Evolutionary conservation across 163 green algal species (phyloP), one percentile per base, ranked within the genome.

Genomic region (Prototheca cutis): DNA sequence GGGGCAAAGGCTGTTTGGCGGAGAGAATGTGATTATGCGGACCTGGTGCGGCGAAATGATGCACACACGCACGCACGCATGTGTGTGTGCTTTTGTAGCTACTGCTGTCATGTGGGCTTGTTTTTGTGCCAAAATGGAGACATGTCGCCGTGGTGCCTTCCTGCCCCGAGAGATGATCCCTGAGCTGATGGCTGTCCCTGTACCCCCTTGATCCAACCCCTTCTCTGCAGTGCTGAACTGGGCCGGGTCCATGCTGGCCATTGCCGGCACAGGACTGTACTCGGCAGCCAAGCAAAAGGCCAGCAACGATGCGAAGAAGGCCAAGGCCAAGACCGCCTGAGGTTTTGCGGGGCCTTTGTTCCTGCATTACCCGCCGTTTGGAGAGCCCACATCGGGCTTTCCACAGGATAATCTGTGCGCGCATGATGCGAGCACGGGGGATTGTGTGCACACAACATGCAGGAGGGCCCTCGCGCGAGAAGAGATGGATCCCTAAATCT

Each of bases 221-320:
- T 7, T 3, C 25, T n/a, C 24, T 17, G 71, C 63, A 28, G 31
- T 57, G 3, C 60, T 95, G 18, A 95, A 95, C 72, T 90, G 80
- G 78, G 56, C 85, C 3, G 89, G 90, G 42, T 83, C 72, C 21
- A 60, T 73, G 36, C 55, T 93, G 19, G 87, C 87, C 40, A 84
- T 95, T 55, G 54, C 84, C 25, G 87, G 87, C 31, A 94, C 87
- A 3, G 89, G 87, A 59, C 72, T 94, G 2, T 94, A 94, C 68
- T 85, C 71, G 6, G 17, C 85, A 8, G 87, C 87, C n/a, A 84
- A 80, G 27, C 80, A 90, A 63, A 83, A 82, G 70, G 63, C 63
- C 4, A 27, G 13, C 2, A 33, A 61, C 5, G 53, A 76, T 17
- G 68, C 66, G 19, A 79, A 78, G 59, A 60, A 59, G 27, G 51